Evolutionary conservation across 1,284 basidiomycete genomes (phyloP).

Genomic region (Veloboletus limbatus): DNA sequence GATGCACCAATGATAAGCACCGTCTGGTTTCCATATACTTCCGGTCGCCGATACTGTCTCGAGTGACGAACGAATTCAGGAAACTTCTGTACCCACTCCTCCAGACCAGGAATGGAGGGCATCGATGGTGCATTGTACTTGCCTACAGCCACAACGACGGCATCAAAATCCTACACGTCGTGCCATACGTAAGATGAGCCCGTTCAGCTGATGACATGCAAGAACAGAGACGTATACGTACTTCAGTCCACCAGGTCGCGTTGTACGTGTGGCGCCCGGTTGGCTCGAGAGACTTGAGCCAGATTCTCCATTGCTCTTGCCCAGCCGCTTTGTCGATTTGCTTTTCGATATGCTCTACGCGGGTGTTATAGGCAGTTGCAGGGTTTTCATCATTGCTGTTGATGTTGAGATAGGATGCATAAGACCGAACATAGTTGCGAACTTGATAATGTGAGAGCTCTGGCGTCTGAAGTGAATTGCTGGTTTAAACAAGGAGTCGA

Average conservation of each 20-base stretch:
- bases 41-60: constrained; percentile 44
- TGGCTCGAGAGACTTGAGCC: constrained; percentile 33
- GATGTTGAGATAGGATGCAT: constrained; percentile 40
- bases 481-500: not conserved
- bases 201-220: no score
- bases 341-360: constrained; percentile 47
- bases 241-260: constrained; percentile 22
- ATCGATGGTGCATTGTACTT: constrained; percentile 16
- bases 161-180: constrained; percentile 15
- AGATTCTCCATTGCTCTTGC: constrained; percentile 39
- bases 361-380: constrained; percentile 44
- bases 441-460: constrained; percentile 24
- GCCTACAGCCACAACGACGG: constrained; percentile 17
- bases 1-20: constrained; percentile 46
- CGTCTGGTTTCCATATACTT: constrained; percentile 38
- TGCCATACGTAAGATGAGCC: no score
- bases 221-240: not conserved
- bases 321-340: constrained; percentile 30
- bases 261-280: constrained; percentile 31
- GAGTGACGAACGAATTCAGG: constrained; percentile 41
- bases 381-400: constrained; percentile 43
- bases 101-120: constrained; percentile 15
- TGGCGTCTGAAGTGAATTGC: constrained; percentile 1
- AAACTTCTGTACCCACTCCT: constrained; percentile 37
- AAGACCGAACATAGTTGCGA: constrained; percentile 32